phyloP scores from a whole-genome alignment of 192 early-diverging fungal genomes.

The Polychytrium aggregatum region DNA sequence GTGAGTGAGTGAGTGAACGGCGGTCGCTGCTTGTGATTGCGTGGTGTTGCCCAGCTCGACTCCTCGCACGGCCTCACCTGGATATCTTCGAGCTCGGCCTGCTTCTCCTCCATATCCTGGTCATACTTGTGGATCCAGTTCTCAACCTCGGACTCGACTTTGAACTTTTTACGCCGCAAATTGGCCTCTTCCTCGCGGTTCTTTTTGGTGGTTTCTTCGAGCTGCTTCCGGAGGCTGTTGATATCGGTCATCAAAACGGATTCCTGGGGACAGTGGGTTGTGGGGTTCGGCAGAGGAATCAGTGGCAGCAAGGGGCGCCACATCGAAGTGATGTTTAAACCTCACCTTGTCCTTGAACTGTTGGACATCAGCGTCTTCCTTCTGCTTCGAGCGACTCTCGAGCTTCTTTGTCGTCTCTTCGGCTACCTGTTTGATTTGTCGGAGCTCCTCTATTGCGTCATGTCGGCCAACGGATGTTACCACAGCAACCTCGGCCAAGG shows the following conservation, averaged over 20 bases:
- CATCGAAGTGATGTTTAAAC: no score
- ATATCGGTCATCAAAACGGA: slow-evolving; percentile 22
- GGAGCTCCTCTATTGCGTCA: slow-evolving; percentile 30
- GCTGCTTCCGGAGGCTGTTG: slow-evolving; percentile 9
- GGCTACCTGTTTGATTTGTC: slow-evolving; percentile 45
- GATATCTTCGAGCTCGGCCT: slow-evolving; percentile 44
- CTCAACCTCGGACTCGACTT: slow-evolving; percentile 48
- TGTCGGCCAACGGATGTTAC: not conserved
- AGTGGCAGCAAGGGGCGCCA: not conserved
- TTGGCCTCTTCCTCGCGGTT: slow-evolving; percentile 43
- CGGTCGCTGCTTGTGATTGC: not conserved
- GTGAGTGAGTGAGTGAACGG: no score
- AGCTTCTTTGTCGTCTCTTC: slow-evolving; percentile 46
- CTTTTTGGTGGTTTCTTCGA: slow-evolving; percentile 13
- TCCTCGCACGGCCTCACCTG: slow-evolving; percentile 24
- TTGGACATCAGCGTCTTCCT: slow-evolving; percentile 39
- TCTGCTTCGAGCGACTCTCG: slow-evolving; percentile 41
- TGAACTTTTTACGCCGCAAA: slow-evolving; percentile 45
- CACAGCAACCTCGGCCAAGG: slow-evolving; percentile 1
- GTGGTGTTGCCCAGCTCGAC: no score
- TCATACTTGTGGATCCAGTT: slow-evolving; percentile 61
- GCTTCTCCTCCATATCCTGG: slow-evolving; percentile 52
- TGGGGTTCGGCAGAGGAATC: not conserved
- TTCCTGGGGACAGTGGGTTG: slow-evolving; percentile 15
- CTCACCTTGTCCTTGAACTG: slow-evolving; percentile 30